Percentiles rank a stretch among this genome's conserved stretches.
phyloP scores from a whole-genome alignment of 768 basidiomycete species.

The Boletus sp. region DNA sequence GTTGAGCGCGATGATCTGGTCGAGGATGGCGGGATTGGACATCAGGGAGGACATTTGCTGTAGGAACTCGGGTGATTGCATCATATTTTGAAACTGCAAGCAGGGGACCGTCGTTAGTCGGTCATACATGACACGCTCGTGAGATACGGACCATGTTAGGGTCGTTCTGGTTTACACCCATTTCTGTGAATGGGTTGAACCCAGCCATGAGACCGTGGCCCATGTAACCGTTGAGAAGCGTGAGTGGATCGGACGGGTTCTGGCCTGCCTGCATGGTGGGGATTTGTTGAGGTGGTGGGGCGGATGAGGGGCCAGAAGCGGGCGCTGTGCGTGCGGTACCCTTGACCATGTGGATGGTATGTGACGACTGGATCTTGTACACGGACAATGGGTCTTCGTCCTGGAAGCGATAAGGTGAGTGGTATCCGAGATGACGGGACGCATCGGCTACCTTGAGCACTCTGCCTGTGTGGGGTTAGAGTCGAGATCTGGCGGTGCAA shows the following conservation, averaged over 20 bases:
- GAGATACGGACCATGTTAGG: slow-evolving; percentile 49
- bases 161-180: slow-evolving; percentile 90
- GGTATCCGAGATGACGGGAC: slow-evolving; percentile 33
- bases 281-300: slow-evolving; percentile 43
- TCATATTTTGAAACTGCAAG: slow-evolving; percentile 73
- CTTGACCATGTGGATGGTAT: slow-evolving; percentile 95
- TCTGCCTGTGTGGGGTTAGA: slow-evolving; percentile 44
- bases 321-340: slow-evolving; percentile 53
- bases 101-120: background rate
- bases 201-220: slow-evolving; percentile 79
- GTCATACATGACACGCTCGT: background rate
- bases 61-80: slow-evolving; percentile 81
- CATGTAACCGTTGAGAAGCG: slow-evolving; percentile 73
- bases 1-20: slow-evolving; percentile 80
- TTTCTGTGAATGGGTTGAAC: slow-evolving; percentile 87
- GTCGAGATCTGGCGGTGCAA: background rate
- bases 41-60: slow-evolving; percentile 87
- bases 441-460: slow-evolving; percentile 59
- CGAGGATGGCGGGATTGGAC: slow-evolving; percentile 85
- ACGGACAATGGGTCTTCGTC: slow-evolving; percentile 79
- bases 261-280: slow-evolving; percentile 92
- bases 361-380: slow-evolving; percentile 88
- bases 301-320: slow-evolving; percentile 38
- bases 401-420: slow-evolving; percentile 41
- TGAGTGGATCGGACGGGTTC: slow-evolving; percentile 83